Evolutionary conservation across 1,284 basidiomycete genomes (phyloP), one percentile per base, ranked within the genome.

Genomic region (Cyathus pygmaeus): DNA sequence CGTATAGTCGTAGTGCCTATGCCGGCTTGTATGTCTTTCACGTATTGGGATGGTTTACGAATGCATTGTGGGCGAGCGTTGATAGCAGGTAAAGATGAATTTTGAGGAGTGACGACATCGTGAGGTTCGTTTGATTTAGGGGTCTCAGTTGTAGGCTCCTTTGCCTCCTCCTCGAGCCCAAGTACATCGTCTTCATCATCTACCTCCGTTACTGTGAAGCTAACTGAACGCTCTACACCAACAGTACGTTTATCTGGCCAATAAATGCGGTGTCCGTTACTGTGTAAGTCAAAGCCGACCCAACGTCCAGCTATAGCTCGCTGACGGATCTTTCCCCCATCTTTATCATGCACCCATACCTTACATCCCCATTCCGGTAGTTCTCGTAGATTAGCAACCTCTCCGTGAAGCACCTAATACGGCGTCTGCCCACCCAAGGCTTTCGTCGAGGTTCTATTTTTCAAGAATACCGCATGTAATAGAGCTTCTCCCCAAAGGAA

Each of bases 401-500:
- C 29, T 11, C 55, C 55, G 5, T 19, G 19, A 4, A 49, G 13
- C 11, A 15, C 44, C 54, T 50, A 17, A 26, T 41, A 53, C 24
- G 21, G 31, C 23, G n/a, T 64, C 23, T 39, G 58, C 13, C 56
- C 39, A 1, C 44, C 30, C 17, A 62, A 19, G 23, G 64, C 46
- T 9, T 55, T 47, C 3, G 59, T 71, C 13, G 27, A 55, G 1
- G 61, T 66, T 13, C 59, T 36, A 15, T 64, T 64, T 36, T 41
- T 55, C 53, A 55, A 41, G 33, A 42, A 59, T 4, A 64, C 44
- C 47, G 39, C 36, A 52, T 59, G 50, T 39, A 17, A 41, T 46
- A 57, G 36, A 0, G 62, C 66, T 29, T 71, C 64, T 1, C 61
- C 68, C 65, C 65, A 71, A 0, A 71, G 59, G 15, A 55, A 65